Evolutionary conservation across 108 stramenopile genomes (phyloP), one percentile per base, ranked within the genome.

Genomic region (Pseudonitzschia delicatissima): DNA sequence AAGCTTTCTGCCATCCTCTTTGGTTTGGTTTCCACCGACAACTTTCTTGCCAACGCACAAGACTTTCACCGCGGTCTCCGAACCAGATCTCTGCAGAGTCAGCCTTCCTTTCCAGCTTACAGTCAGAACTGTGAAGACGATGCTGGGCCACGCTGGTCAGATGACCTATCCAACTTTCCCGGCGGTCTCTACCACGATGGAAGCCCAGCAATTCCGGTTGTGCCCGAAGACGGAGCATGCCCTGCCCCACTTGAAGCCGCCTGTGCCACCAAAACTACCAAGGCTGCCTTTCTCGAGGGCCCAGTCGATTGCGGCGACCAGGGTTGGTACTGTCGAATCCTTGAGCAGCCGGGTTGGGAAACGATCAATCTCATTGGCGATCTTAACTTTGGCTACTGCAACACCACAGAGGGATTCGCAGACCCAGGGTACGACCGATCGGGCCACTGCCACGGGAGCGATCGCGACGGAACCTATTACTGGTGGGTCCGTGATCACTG

Each of bases 321-420:
- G 5, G 61, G 61, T 2, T 62, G 35, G 37, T 62, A n/a, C 34
- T 62, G 61, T 44, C 4, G 37, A 1, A 42, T 62, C 28, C 28
- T 29, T 1, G 61, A 62, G 26, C 17, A 62, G 40, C 27, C 32
- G 8, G 61, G 39, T 1, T 62, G 61, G 61, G 33, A n/a, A 17
- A 37, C 37, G 12, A 20, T 37, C n/a, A 2, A 4, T 20, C 42
- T 62, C 2, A 13, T 37, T 4, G 39, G 21, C 0, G 39, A 62
- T 35, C 3, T 42, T 2, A 62, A 62, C 39, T 62, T 62, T 62
- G 61, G 61, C n/a, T 42, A 62, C 25, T 62, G 61, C 61, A 62
- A 62, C 39, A 28, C 37, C 4, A 62, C 61, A 9, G 37, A 20
- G 0, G 42, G 37, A 5, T 42, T 62, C 39, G 39, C 37, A 20